phyloP scores from a whole-genome alignment of 2,329 filamentous ascomycete genomes.

The Trichophyton schoenleinii region DNA sequence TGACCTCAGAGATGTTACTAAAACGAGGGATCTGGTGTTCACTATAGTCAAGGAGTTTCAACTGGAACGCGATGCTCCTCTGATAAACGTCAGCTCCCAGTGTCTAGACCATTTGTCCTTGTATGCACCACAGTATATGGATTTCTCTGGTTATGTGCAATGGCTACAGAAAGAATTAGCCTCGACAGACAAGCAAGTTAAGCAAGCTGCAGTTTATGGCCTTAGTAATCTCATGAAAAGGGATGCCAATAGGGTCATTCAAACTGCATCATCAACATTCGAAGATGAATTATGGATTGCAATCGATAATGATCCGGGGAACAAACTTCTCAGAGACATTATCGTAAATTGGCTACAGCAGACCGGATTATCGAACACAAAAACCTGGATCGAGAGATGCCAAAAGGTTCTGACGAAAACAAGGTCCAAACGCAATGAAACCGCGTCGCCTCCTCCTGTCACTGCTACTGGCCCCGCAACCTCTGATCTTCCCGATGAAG shows the following conservation, averaged over 20 bases:
- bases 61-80: conserved; percentile 55
- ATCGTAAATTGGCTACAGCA: conserved; percentile 89
- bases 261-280: conserved; percentile 61
- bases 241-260: conserved; percentile 69
- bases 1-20: conserved; percentile 82
- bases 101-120: conserved; percentile 86
- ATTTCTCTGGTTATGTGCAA: conserved; percentile 72
- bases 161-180: conserved; percentile 66
- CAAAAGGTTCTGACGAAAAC: conserved; percentile 85
- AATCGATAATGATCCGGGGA: conserved; percentile 62
- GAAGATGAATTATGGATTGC: conserved; percentile 89
- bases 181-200: conserved; percentile 55
- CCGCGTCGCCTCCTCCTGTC: conserved; percentile 23
- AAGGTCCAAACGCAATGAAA: conserved; percentile 50
- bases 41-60: conserved; percentile 75
- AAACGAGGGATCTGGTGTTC: conserved; percentile 83
- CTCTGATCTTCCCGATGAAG: conserved; percentile 86
- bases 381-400: conserved; percentile 76
- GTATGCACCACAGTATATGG: conserved; percentile 78
- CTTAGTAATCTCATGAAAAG: conserved; percentile 92
- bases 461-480: conserved; percentile 31
- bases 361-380: conserved; percentile 67
- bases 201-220: conserved; percentile 72
- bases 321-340: conserved; percentile 72
- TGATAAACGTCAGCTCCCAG: conserved; percentile 63